Conservation (phyloP, 2,329 filamentous ascomycete genomes). For the Juglanconis sp. region DNA sequence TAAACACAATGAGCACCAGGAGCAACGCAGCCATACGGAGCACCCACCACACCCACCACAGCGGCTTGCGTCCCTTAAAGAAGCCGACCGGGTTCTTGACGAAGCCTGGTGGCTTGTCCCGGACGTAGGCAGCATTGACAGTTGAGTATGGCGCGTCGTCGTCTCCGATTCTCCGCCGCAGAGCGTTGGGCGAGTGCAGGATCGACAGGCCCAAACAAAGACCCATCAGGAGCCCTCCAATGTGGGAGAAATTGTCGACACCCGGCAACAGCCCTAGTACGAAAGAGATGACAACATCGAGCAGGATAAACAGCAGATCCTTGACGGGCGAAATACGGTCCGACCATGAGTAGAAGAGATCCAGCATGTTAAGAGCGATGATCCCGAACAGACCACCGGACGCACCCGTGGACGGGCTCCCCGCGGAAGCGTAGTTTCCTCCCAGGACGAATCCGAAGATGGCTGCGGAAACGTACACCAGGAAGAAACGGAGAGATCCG, state of each 20-base stretch:
- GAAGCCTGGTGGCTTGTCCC: slow-evolving; percentile 50
- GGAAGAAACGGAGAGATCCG: slow-evolving; percentile 78
- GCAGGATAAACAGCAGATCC: slow-evolving; percentile 80
- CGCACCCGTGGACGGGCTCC: slow-evolving; percentile 80
- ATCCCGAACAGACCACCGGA: slow-evolving; percentile 91
- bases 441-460: slow-evolving; percentile 96
- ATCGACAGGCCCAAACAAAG: slow-evolving; percentile 82
- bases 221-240: slow-evolving; percentile 93
- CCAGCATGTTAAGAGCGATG: slow-evolving; percentile 81
- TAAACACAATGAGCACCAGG: slow-evolving; percentile 78
- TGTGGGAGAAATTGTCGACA: slow-evolving; percentile 95
- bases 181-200: slow-evolving; percentile 78
- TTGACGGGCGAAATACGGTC: slow-evolving; percentile 73
- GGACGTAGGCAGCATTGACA: slow-evolving; percentile 51
- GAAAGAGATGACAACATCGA: slow-evolving; percentile 87
- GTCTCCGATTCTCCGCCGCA: slow-evolving; percentile 70
- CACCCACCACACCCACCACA: slow-evolving; percentile 99
- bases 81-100: slow-evolving; percentile 67
- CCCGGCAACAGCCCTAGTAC: slow-evolving; percentile 88
- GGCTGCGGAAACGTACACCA: slow-evolving; percentile 87
- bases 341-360: slow-evolving; percentile 89
- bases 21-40: slow-evolving; percentile 75
- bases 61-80: slow-evolving; percentile 85
- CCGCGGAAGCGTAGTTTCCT: slow-evolving; percentile 83
- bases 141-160: slow-evolving; percentile 66